Evolutionary conservation across 202 grass and related monocot species (phyloP).

Genomic region (Carex arenaria): DNA sequence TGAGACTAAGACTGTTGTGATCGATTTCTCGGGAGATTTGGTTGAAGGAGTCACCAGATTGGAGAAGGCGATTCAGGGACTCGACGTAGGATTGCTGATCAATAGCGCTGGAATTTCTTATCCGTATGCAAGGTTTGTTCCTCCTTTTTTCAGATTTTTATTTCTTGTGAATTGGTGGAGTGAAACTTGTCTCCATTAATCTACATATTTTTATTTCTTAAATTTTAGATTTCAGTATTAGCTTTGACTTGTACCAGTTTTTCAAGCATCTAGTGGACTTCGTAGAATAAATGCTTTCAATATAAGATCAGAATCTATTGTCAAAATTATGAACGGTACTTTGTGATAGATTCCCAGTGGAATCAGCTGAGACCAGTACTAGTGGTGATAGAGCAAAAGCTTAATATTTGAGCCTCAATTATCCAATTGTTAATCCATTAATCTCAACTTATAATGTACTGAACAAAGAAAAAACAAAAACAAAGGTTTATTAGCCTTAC

Average conservation of each 20-base stretch:
- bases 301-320: neutral
- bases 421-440: neutral
- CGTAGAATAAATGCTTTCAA: neutral
- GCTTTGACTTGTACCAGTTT: neutral
- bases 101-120: constrained; percentile 85
- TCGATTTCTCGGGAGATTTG: constrained; percentile 60
- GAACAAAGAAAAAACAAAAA: neutral
- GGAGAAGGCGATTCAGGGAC: constrained; percentile 44
- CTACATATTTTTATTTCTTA: neutral
- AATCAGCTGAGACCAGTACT: neutral
- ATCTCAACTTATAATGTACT: neutral
- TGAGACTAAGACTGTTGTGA: constrained; percentile 56
- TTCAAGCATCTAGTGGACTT: neutral
- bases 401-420: neutral
- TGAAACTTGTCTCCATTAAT: neutral
- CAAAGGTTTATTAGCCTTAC: neutral
- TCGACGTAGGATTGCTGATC: constrained; percentile 69
- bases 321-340: neutral
- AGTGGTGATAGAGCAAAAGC: neutral
- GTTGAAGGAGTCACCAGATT: constrained; percentile 49
- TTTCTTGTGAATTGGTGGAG: neutral
- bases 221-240: neutral
- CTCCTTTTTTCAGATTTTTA: constrained; percentile 3
- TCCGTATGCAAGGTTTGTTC: constrained; percentile 62
- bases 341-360: neutral